phyloP scores from a whole-genome alignment of 306 rosid genomes.

The Fagus sylvatica region DNA sequence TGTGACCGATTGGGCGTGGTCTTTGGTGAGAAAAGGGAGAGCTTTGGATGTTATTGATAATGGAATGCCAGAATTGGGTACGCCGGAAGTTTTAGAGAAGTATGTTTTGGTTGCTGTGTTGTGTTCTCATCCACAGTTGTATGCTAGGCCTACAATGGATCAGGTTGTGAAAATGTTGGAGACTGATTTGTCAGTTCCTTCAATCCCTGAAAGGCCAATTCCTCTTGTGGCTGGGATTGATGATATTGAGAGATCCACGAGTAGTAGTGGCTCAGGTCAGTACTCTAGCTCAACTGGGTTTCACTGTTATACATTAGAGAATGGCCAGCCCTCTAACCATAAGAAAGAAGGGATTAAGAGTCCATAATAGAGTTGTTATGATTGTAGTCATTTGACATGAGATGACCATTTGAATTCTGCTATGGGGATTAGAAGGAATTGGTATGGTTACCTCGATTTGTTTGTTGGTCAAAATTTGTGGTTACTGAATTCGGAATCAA shows the following conservation, averaged over 20 bases:
- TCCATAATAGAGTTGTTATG: constrained; percentile 18
- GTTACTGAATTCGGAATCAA: constrained; percentile 15
- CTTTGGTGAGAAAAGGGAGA: constrained; percentile 64
- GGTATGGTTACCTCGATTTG: constrained; percentile 21
- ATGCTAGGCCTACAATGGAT: constrained; percentile 98
- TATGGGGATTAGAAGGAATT: constrained; percentile 28
- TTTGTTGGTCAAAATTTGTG: constrained; percentile 32
- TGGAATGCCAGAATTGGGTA: constrained; percentile 64
- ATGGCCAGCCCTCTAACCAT: constrained; percentile 23
- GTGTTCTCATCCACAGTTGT: constrained; percentile 90
- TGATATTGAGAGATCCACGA: constrained; percentile 69
- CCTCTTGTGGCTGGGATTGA: constrained; percentile 65
- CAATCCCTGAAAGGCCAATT: constrained; percentile 74
- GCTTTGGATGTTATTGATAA: constrained; percentile 78
- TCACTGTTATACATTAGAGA: constrained; percentile 48
- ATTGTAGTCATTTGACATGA: not conserved
- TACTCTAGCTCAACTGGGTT: constrained; percentile 59
- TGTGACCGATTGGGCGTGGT: constrained; percentile 91
- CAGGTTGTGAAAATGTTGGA: constrained; percentile 95
- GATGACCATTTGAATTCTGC: constrained; percentile 22
- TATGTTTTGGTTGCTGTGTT: constrained; percentile 77
- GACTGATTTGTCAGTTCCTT: constrained; percentile 72
- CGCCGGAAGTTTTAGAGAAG: constrained; percentile 71
- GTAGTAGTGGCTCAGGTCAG: constrained; percentile 57
- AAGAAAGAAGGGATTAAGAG: constrained; percentile 34